Percentiles rank a stretch among this genome's conserved stretches.
These are phyloP conservation scores for Quercus berberidifolia DNA, from an alignment of 306 rosid genomes.

Conservation along the genomic window DNA sequence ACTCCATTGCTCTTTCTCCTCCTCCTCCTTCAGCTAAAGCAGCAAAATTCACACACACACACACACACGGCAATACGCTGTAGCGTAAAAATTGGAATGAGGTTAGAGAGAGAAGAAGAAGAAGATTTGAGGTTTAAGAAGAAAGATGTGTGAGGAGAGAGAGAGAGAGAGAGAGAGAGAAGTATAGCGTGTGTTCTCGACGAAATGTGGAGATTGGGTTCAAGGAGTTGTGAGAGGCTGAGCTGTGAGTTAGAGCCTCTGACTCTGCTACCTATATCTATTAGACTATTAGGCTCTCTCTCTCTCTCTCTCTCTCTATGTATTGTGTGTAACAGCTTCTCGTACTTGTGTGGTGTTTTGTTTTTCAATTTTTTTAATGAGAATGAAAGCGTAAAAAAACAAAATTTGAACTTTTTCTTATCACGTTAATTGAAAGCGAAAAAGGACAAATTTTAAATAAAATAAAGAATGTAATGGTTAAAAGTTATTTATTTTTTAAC, in stretches of 20 bases:
- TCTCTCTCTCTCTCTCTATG: no score
- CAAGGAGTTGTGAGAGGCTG: background rate
- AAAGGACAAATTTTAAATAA: no score
- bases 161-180: background rate
- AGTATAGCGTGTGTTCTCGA: no score
- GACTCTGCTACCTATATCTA: slow-evolving; percentile 1
- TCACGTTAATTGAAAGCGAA: no score
- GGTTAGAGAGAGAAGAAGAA: background rate
- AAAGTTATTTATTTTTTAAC: no score
- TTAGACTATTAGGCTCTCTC: no score
- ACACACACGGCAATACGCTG: background rate
- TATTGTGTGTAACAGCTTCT: no score
- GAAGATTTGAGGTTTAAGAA: background rate
- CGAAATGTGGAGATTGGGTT: background rate
- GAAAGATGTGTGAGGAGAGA: background rate
- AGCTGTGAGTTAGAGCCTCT: slow-evolving; percentile 7
- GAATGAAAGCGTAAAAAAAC: no score
- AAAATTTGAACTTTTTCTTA: no score
- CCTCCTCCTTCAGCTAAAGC: slow-evolving; percentile 10
- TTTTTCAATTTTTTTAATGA: no score
- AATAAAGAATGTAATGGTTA: no score
- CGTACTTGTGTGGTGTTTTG: no score
- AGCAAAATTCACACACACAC: slow-evolving; percentile 5
- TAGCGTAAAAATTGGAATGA: background rate
- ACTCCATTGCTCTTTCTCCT: slow-evolving; percentile 65